A percentile compares a stretch with the other conserved stretches of the same genome.
These are phyloP conservation scores for Suillus clintonianus DNA, from an alignment of 768 basidiomycete genomes.

Conservation along the genomic window DNA sequence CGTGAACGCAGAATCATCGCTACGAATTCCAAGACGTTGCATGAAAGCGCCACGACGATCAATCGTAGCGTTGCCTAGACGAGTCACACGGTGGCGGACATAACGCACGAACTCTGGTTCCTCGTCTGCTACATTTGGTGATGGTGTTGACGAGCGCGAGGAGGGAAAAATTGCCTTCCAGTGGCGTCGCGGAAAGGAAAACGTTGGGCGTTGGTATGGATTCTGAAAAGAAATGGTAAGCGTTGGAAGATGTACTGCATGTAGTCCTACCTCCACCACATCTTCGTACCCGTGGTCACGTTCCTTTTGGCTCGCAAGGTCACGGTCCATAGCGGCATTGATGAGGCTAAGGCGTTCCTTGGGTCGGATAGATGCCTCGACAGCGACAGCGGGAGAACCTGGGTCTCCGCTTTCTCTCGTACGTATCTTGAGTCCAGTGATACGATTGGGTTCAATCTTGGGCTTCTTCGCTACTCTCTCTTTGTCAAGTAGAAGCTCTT, in stretches of 20 bases:
- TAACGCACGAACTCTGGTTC: constrained; percentile 25
- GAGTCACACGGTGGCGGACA: constrained; percentile 75
- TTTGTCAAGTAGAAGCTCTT: constrained; percentile 73
- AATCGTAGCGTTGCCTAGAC: constrained; percentile 76
- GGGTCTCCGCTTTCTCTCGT: constrained; percentile 46
- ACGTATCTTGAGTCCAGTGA: constrained; percentile 55
- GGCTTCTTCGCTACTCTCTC: constrained; percentile 63
- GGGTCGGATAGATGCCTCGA: constrained; percentile 58
- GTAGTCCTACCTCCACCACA: constrained; percentile 65
- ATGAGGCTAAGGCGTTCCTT: constrained; percentile 66
- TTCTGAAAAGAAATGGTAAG: constrained; percentile 43
- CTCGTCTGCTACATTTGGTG: constrained; percentile 12
- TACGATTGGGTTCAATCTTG: constrained; percentile 45
- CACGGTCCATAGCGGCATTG: constrained; percentile 55
- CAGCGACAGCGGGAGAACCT: constrained; percentile 37
- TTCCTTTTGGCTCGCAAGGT: constrained; percentile 66
- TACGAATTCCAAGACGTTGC: constrained; percentile 24
- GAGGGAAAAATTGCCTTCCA: constrained; percentile 62
- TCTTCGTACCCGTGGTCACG: constrained; percentile 87
- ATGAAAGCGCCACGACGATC: constrained; percentile 60
- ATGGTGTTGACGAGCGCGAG: constrained; percentile 32
- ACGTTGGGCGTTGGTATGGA: constrained; percentile 66
- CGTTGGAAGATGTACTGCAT: background rate
- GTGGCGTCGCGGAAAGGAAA: constrained; percentile 59
- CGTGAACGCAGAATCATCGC: background rate